A percentile compares a stretch with the other conserved stretches of the same genome.
Evolutionary conservation across 2,329 filamentous ascomycete genomes (phyloP).

Genomic region (Pochonia chlamydosporia): DNA sequence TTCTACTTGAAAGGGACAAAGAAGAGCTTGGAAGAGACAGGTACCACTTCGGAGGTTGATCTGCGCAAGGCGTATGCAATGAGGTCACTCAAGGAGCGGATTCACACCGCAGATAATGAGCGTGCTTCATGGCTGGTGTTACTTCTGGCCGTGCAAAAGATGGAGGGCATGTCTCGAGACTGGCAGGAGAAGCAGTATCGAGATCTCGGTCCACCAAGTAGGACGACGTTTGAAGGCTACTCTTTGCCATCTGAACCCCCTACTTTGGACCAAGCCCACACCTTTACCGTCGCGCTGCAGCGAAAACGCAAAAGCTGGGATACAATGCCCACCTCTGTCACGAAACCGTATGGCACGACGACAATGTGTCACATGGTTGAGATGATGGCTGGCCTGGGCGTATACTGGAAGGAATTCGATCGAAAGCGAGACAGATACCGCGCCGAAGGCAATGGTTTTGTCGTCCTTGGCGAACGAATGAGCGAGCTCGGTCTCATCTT

Average conservation of each 20-base stretch:
- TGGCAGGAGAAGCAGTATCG: constrained; percentile 37
- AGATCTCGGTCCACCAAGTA: constrained; percentile 14
- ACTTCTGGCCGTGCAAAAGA: constrained; percentile 42
- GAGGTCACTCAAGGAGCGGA: constrained; percentile 23
- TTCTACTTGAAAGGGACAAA: constrained; percentile 32
- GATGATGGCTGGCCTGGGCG: constrained; percentile 46
- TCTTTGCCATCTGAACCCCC: constrained; percentile 19
- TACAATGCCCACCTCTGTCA: constrained; percentile 41
- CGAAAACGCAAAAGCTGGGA: constrained; percentile 44
- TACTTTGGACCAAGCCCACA: constrained; percentile 26
- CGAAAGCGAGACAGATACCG: constrained; percentile 43
- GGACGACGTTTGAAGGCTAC: constrained; percentile 7
- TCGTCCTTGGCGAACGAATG: constrained; percentile 39
- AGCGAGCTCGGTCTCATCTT: constrained; percentile 50
- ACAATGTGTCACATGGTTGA: constrained; percentile 52
- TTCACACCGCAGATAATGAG: constrained; percentile 53
- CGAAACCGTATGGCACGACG: constrained; percentile 46
- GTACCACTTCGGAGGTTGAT: constrained; percentile 26
- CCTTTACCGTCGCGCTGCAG: constrained; percentile 40
- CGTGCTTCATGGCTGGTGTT: constrained; percentile 48
- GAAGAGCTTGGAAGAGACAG: constrained; percentile 28
- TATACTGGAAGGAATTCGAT: constrained; percentile 56
- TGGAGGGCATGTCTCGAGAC: constrained; percentile 40
- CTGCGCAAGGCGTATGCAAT: constrained; percentile 19
- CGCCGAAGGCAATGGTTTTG: constrained; percentile 50